Evolutionary conservation across 805 yeast species (phyloP), one percentile per base, ranked within the genome.

Genomic region (Komagataella phaffii): DNA sequence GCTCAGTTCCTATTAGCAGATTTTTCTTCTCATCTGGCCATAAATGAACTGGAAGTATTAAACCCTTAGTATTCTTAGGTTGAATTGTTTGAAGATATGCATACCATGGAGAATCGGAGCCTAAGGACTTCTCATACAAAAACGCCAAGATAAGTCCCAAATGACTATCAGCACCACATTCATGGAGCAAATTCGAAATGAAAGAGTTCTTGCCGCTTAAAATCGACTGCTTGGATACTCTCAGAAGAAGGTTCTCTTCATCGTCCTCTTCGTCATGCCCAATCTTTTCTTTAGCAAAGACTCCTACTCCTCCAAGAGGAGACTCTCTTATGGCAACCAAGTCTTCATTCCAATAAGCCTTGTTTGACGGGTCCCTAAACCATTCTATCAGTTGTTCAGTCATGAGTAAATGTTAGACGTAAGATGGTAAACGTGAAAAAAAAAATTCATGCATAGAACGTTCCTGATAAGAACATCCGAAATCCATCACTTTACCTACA

Each of bases 81-180:
- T 71, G 68, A 24, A 88, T 75, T 17, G 84, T 71, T 24, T 70
- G 64, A 47, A 90, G 68, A 62, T 84, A 91, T 3, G 68, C 71
- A 54, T 54, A 71, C 97, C 97, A 91, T 4, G 96, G 96, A n/a
- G 95, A 84, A 3, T 63, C 57, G n/a, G 71, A 67, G 2, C 78
- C 79, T 48, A 74, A 67, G 3, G 77, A 67, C 51, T 72, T 64
- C 61, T 91, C 98, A 60, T 86, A 88, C 24, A 89, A 69, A 53
- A 81, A 85, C 0, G 90, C 79, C 6, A 87, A 56, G 6, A 84
- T 78, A 50, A 90, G 68, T 0, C 81, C 85, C 46, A 78, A 72
- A 67, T 85, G 77, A 0, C 95, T 93, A 44, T 72, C 75, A 3
- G 85, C 64, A 1, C 67, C 72, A 24, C 73, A 73, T 47, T 87